These are phyloP conservation scores for Gynochthodes officinalis DNA, from an alignment of 257 asterid species.

Conservation along the genomic window DNA sequence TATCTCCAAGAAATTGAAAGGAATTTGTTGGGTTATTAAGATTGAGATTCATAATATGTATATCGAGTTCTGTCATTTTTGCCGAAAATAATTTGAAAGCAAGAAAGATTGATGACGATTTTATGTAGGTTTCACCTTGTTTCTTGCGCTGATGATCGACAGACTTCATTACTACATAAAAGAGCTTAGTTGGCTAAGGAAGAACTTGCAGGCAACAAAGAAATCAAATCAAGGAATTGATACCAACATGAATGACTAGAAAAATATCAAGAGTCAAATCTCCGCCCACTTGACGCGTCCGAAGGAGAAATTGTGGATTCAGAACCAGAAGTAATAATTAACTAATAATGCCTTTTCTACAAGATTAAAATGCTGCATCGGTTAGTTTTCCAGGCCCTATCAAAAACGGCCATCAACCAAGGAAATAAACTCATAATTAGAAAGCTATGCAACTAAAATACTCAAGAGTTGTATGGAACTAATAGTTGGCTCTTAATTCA, in stretches of 20 bases:
- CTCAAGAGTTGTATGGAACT: no score
- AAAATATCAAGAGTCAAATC: background rate
- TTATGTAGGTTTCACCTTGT: slow-evolving; percentile 28
- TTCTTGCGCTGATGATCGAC: slow-evolving; percentile 32
- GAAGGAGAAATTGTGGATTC: background rate
- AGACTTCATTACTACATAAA: slow-evolving; percentile 33
- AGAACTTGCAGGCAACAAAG: slow-evolving; percentile 21
- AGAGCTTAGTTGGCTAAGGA: slow-evolving; percentile 24
- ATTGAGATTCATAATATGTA: no score
- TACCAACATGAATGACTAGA: slow-evolving; percentile 1
- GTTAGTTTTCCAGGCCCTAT: no score
- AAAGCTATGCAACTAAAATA: no score
- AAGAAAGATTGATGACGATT: background rate
- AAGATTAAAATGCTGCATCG: no score
- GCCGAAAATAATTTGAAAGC: background rate
- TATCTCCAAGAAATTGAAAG: no score
- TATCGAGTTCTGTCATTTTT: background rate
- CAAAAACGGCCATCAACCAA: no score
- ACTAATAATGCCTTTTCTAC: no score
- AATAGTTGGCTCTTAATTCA: no score
- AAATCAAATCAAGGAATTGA: slow-evolving; percentile 1
- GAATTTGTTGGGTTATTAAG: no score
- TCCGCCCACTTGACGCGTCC: background rate
- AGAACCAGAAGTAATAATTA: no score
- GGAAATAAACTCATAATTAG: no score